phyloP scores from a whole-genome alignment of 164 flowering plant species.

The Vitis rupestris region DNA sequence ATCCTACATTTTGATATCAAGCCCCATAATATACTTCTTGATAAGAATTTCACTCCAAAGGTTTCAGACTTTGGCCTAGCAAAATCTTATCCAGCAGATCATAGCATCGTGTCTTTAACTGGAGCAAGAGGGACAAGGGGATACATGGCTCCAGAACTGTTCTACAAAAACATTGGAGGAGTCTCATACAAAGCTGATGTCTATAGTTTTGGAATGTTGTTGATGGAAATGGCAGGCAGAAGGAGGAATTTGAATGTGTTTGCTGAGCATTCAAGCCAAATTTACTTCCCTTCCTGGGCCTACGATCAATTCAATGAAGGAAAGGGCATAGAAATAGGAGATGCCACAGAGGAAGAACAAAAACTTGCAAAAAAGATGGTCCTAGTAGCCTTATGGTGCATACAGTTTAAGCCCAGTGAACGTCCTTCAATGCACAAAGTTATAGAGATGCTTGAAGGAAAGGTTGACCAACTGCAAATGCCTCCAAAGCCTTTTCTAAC shows the following conservation, averaged over 20 bases:
- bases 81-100: conserved; percentile 7
- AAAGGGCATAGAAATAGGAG: neutral
- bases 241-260: conserved; percentile 9
- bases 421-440: conserved; percentile 18
- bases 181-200: conserved; percentile 22
- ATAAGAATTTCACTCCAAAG: conserved; percentile 16
- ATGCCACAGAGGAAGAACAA: conserved; percentile 11
- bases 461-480: neutral
- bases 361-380: conserved; percentile 3
- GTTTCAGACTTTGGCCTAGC: conserved; percentile 22
- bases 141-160: conserved; percentile 17
- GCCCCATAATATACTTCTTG: conserved; percentile 19
- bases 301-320: conserved; percentile 4
- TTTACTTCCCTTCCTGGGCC: conserved; percentile 3
- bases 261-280: neutral
- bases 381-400: conserved; percentile 16
- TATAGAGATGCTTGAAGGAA: conserved; percentile 10
- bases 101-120: conserved; percentile 13
- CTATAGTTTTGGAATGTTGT: conserved; percentile 16
- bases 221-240: conserved; percentile 11
- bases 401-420: conserved; percentile 14
- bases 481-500: neutral
- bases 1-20: conserved; percentile 22
- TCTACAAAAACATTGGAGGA: conserved; percentile 17
- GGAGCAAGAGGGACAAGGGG: conserved; percentile 19